These are phyloP conservation scores for Camelina sativa DNA, from an alignment of 345 rosid species.

Conservation along the genomic window DNA sequence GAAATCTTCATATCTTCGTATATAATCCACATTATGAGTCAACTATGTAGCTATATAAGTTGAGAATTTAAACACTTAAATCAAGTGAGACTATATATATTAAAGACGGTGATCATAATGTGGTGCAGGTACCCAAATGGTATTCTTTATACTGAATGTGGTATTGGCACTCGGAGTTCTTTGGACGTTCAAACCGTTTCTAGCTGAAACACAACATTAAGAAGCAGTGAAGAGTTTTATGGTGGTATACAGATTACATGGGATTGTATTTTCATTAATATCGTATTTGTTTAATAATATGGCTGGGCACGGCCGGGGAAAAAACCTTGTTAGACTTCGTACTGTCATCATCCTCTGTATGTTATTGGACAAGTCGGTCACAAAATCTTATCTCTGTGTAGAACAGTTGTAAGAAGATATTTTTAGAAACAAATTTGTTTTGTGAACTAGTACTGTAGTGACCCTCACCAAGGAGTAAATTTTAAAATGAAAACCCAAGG, in stretches of 20 bases:
- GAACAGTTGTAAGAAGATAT: background rate
- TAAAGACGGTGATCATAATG: background rate
- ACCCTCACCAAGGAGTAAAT: too few species aligned
- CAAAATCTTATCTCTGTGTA: background rate
- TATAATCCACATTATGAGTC: background rate
- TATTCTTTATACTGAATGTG: constrained; percentile 65
- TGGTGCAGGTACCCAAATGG: constrained; percentile 64
- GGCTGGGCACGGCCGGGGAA: background rate
- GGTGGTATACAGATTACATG: background rate
- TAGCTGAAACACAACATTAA: constrained; percentile 34
- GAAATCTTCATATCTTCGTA: background rate
- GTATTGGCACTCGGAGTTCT: constrained; percentile 61
- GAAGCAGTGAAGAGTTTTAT: background rate
- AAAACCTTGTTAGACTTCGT: background rate
- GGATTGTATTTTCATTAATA: background rate
- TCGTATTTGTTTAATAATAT: background rate
- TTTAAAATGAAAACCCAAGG: too few species aligned
- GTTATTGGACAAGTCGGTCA: background rate
- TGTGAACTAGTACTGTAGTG: background rate
- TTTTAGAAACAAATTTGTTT: background rate
- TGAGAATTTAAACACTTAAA: background rate
- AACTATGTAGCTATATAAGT: constrained; percentile 7
- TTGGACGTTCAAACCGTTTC: constrained; percentile 80
- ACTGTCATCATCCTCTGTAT: background rate
- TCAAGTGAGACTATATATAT: background rate